Evolutionary conservation across 768 basidiomycete species (phyloP).

Genomic region (Scleroderma citrinum): DNA sequence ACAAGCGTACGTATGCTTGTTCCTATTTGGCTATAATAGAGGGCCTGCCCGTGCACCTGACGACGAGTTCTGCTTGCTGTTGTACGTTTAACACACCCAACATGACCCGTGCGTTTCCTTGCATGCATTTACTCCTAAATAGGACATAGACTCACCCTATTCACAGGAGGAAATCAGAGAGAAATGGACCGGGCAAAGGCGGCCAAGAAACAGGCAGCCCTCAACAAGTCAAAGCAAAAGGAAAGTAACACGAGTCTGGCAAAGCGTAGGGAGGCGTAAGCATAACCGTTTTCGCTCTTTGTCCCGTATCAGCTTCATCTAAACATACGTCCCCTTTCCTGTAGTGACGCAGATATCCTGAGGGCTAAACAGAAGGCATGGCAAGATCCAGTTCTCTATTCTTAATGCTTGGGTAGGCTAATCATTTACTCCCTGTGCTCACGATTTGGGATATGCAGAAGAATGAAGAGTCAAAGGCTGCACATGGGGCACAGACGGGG

Average conservation of each 20-base stretch:
- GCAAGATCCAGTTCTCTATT: conserved; percentile 5
- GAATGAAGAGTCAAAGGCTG: conserved; percentile 46
- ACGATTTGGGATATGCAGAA: conserved; percentile 40
- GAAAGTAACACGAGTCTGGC: conserved; percentile 58
- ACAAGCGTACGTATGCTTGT: too few species aligned
- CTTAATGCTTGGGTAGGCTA: not conserved
- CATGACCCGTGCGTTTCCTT: conserved; percentile 51
- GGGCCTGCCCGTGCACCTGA: too few species aligned
- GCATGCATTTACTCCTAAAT: not conserved
- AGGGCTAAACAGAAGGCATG: conserved; percentile 76
- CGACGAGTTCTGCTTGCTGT: not conserved
- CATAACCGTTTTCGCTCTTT: conserved; percentile 17
- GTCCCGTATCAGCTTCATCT: conserved; percentile 18
- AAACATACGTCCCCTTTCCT: conserved; percentile 12
- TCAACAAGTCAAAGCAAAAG: conserved; percentile 56
- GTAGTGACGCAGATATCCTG: conserved; percentile 70
- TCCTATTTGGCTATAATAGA: conserved; percentile 12
- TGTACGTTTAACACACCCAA: too few species aligned
- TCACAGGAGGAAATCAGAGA: conserved; percentile 77
- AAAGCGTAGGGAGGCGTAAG: conserved; percentile 74
- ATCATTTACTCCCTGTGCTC: too few species aligned
- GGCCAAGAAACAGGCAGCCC: conserved; percentile 59
- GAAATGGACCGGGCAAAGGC: conserved; percentile 69
- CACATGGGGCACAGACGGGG: conserved; percentile 11
- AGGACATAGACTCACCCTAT: conserved; percentile 6